Evolutionary conservation across 192 early-diverging fungal species (phyloP), one percentile per base, ranked within the genome.

Genomic region (Podila epicladia): DNA sequence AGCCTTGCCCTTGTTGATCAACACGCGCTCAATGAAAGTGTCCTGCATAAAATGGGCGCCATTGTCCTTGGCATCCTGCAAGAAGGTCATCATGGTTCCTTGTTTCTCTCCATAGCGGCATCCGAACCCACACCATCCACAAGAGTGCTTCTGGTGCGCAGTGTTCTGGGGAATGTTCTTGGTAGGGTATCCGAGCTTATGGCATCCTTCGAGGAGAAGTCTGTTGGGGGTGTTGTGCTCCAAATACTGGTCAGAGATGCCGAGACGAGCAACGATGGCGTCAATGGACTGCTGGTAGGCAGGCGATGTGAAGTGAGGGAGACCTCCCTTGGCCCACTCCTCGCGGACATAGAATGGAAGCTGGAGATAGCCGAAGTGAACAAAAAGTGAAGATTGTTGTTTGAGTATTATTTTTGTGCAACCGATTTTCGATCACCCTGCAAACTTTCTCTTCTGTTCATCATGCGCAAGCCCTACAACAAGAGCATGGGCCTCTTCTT

Each of bases 91-190:
- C 58, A 85, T 79, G 4, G 90, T 82, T 9, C 89, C 85, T 72
- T 94, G 92, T 73, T 95, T 95, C 67, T 90, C 85, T 8, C 88
- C 91, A 41, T 86, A 89, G 35, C 88, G 84, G 68, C 94, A 95
- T 15, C 94, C 94, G 29, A 92, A 88, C 26, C 71, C 82, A 51
- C 94, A 94, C 75, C 75, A 92, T 9, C 88, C 91, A 67, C 91
- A 93, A 24, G 73, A 64, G 67, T 94, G 92, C 4, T 78, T 35
- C 4, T 75, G 71, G 8, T 75, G 62, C 7, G 75, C 86, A 13
- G 88, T 88, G 80, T 94, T 94, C 86, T 95, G 93, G 22, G 92
- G 91, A 59, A 94, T 88, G 15, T 74, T 68, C 31, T 70, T 86
- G 51, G 66, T 38, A 3, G 78, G 85, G 58, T 86, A 87, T 38